Percentiles rank a stretch among this genome's conserved stretches.
Conservation (phyloP, 1,284 basidiomycete genomes). For the Trametes versicolor region DNA sequence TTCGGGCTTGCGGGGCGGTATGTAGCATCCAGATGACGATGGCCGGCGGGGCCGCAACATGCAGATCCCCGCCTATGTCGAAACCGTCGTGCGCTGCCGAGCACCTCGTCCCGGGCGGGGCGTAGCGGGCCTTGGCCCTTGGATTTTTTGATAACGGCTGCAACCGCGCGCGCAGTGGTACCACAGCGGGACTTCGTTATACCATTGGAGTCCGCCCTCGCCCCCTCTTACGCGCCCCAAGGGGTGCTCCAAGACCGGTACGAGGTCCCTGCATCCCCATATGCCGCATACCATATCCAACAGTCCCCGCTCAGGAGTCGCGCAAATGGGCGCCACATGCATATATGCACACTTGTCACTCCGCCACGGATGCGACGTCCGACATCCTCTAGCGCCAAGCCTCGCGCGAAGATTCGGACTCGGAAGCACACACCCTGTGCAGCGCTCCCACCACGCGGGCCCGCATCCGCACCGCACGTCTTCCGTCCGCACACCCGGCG, state of each 20-base stretch:
- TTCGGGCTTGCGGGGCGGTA: slow-evolving; percentile 5
- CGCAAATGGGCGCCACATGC: slow-evolving; percentile 7
- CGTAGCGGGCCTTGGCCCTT: slow-evolving; percentile 3
- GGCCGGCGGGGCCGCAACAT: background rate
- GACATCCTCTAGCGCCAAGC: background rate
- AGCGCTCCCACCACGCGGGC: slow-evolving; percentile 3
- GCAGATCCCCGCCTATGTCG: slow-evolving; percentile 1
- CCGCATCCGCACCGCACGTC: slow-evolving; percentile 4
- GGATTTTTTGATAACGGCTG: background rate
- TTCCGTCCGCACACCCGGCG: slow-evolving; percentile 3
- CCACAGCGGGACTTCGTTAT: background rate
- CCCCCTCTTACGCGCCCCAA: background rate
- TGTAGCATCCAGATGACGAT: slow-evolving; percentile 7
- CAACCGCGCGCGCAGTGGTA: background rate
- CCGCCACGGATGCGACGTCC: slow-evolving; percentile 4
- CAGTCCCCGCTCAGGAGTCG: background rate
- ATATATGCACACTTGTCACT: background rate
- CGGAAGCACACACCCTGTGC: background rate
- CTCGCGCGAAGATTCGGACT: background rate
- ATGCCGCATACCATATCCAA: background rate
- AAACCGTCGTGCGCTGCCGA: slow-evolving; percentile 4
- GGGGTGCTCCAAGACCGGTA: slow-evolving; percentile 13
- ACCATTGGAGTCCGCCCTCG: background rate
- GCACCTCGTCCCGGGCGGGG: slow-evolving; percentile 1
- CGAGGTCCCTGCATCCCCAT: slow-evolving; percentile 7